Percentiles rank a stretch among this genome's conserved stretches.
Evolutionary conservation across 1,139 yeast genomes (phyloP).

Genomic region (Magnusiomyces clavatus): DNA sequence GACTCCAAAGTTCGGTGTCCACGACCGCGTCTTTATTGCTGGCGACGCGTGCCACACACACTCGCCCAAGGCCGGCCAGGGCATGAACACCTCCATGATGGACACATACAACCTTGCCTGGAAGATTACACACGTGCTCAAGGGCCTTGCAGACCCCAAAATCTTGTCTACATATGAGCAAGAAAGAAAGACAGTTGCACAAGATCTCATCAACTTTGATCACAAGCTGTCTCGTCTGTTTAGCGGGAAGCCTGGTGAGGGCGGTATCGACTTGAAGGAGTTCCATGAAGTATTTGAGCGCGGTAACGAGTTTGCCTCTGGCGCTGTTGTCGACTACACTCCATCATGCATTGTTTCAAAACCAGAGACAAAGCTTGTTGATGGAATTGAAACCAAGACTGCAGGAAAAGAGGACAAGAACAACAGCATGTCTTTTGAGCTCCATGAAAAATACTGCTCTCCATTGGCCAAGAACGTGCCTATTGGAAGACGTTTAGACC

Average conservation of each 20-base stretch:
- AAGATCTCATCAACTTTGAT: constrained; percentile 33
- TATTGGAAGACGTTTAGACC: constrained; percentile 29
- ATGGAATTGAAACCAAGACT: neutral
- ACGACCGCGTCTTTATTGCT: constrained; percentile 31
- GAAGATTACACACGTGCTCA: constrained; percentile 33
- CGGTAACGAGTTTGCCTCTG: constrained; percentile 34
- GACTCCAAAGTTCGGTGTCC: constrained; percentile 26
- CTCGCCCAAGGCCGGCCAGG: constrained; percentile 38
- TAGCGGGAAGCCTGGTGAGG: constrained; percentile 31
- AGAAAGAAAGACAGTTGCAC: constrained; percentile 33
- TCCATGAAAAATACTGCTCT: constrained; percentile 9
- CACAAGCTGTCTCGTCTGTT: constrained; percentile 32
- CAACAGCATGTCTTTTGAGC: constrained; percentile 6
- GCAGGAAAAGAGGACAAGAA: neutral
- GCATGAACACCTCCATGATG: constrained; percentile 35
- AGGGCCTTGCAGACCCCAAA: constrained; percentile 26
- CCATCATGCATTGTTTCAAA: constrained; percentile 22
- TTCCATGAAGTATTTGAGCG: constrained; percentile 28
- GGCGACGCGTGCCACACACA: constrained; percentile 40
- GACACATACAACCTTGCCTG: constrained; percentile 36
- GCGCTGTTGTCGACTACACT: constrained; percentile 30
- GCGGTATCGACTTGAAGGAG: constrained; percentile 30
- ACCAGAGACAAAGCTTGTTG: constrained; percentile 6
- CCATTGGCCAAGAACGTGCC: constrained; percentile 26
- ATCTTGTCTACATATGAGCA: constrained; percentile 30